phyloP scores from a whole-genome alignment of 495 filamentous ascomycete genomes.

The Xylaria acuta region DNA sequence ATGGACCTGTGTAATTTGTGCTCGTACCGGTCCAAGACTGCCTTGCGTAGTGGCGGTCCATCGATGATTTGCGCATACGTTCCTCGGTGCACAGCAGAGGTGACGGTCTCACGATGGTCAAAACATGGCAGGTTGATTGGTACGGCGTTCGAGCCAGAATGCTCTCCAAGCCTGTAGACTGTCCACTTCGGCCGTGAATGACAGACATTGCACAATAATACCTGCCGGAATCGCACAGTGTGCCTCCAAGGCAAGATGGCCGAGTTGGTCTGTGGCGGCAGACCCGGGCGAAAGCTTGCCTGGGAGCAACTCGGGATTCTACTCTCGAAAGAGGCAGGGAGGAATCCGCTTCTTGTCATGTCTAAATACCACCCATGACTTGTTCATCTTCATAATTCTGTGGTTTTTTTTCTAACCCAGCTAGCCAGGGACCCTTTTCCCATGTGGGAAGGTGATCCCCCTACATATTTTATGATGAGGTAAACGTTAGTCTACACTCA shows the following conservation, averaged over 20 bases:
- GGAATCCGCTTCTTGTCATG: not conserved
- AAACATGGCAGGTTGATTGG: too few relatives aligned
- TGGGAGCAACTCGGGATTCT: not conserved
- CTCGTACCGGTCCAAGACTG: not conserved
- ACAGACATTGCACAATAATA: too few relatives aligned
- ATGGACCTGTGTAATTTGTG: slow-evolving; percentile 15
- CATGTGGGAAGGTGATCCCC: not conserved
- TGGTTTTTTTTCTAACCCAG: not conserved
- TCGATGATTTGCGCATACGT: slow-evolving; percentile 45
- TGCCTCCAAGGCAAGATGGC: not conserved
- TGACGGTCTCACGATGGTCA: too few relatives aligned
- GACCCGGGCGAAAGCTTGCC: not conserved
- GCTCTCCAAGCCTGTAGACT: too few relatives aligned
- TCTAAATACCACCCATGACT: not conserved
- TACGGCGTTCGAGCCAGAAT: too few relatives aligned
- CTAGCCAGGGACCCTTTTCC: not conserved
- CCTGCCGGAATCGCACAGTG: not conserved
- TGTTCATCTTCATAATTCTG: not conserved
- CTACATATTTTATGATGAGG: too few relatives aligned
- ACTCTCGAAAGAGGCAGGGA: not conserved
- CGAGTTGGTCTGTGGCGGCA: not conserved
- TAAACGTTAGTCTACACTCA: too few relatives aligned
- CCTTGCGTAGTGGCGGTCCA: slow-evolving; percentile 34
- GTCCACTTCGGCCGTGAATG: too few relatives aligned
- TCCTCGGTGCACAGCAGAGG: not conserved